phyloP scores from a whole-genome alignment of 139 green algal species.

The Chlamydomonas sp. region DNA sequence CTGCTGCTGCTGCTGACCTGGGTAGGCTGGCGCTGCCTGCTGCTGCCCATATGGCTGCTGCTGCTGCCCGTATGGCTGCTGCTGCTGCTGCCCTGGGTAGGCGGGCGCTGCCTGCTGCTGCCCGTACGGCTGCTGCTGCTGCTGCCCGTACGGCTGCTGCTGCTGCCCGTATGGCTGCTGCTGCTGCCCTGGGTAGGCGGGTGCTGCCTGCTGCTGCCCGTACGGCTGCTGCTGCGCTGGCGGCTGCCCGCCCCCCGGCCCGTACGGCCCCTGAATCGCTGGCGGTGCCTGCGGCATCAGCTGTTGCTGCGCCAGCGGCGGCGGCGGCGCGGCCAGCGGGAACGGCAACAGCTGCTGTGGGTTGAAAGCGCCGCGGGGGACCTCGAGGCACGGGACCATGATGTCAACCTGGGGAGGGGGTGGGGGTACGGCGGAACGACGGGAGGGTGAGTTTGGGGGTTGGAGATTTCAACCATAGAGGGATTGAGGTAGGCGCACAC shows the following conservation, averaged over 20 bases:
- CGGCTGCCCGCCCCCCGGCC: neutral
- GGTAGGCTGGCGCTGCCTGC: neutral
- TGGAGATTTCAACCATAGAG: too few species aligned
- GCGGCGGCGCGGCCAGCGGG: neutral
- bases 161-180: neutral
- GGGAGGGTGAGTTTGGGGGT: too few species aligned
- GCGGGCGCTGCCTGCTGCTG: neutral
- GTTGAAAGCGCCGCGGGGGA: neutral
- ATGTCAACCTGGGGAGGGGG: too few species aligned
- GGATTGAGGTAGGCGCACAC: too few species aligned
- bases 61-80: neutral
- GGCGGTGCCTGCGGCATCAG: neutral
- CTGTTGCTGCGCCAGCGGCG: neutral
- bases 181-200: neutral
- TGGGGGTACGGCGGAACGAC: too few species aligned
- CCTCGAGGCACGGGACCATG: neutral
- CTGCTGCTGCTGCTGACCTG: neutral
- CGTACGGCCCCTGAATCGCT: neutral
- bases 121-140: constrained; percentile 11
- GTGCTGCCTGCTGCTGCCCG: neutral
- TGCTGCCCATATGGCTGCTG: neutral
- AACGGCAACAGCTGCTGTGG: constrained; percentile 2
- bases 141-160: neutral
- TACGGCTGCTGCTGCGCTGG: constrained; percentile 7
- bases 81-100: neutral